phyloP scores from a whole-genome alignment of 1,284 basidiomycete genomes.

The Tylopilus sp. region DNA sequence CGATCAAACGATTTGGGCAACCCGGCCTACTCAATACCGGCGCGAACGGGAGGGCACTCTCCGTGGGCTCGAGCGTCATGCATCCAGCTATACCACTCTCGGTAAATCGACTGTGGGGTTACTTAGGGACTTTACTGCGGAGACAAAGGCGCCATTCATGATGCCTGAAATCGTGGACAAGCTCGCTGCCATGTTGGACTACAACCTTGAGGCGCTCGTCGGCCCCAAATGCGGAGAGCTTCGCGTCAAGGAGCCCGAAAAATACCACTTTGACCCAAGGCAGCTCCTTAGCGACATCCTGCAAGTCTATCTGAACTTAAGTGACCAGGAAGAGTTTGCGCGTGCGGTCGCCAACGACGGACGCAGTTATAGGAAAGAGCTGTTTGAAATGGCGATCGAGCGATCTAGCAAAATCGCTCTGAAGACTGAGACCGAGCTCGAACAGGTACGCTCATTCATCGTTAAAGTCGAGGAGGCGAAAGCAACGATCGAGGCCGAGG shows the following conservation, averaged over 20 bases:
- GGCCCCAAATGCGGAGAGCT: constrained; percentile 85
- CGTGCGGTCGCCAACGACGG: constrained; percentile 90
- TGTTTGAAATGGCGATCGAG: constrained; percentile 80
- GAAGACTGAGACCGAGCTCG: constrained; percentile 81
- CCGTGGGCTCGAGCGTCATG: constrained; percentile 76
- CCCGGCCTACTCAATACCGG: constrained; percentile 66
- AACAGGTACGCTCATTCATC: constrained; percentile 70
- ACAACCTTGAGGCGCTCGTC: constrained; percentile 87
- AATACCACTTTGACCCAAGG: constrained; percentile 87
- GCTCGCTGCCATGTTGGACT: constrained; percentile 95
- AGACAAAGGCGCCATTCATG: constrained; percentile 92
- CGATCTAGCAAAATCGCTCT: constrained; percentile 67
- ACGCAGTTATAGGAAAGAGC: constrained; percentile 81
- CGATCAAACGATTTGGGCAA: constrained; percentile 64
- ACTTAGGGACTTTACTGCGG: constrained; percentile 88
- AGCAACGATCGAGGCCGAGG: constrained; percentile 78
- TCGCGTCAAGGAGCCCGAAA: constrained; percentile 83
- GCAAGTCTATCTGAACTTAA: constrained; percentile 89
- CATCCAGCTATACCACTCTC: constrained; percentile 82
- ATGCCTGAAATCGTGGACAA: constrained; percentile 95
- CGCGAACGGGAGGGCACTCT: constrained; percentile 83
- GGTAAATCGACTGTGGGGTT: constrained; percentile 87
- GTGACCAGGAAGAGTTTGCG: constrained; percentile 78
- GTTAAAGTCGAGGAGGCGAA: constrained; percentile 83
- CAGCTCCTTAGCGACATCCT: constrained; percentile 84